Evolutionary conservation across 805 yeast genomes (phyloP).

Genomic region (Zygotorulaspora florentina): DNA sequence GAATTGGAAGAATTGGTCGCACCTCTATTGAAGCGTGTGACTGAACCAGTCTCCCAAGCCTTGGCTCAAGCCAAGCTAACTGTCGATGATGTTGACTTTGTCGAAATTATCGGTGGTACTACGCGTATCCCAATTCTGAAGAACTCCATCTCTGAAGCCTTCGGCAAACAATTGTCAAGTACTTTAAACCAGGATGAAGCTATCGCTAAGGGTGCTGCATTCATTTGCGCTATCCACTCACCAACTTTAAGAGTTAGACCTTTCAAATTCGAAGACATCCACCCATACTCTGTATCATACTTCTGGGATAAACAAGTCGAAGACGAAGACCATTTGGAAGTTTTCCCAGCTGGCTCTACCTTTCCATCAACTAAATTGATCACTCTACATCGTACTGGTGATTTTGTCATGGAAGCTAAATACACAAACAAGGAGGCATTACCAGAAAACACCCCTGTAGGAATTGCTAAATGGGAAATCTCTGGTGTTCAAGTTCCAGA

Average conservation of each 20-base stretch:
- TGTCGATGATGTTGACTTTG: conserved; percentile 73
- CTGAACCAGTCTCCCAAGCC: conserved; percentile 76
- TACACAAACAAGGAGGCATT: conserved; percentile 72
- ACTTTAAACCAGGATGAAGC: conserved; percentile 99
- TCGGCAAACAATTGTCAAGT: conserved; percentile 82
- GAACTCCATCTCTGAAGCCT: conserved; percentile 70
- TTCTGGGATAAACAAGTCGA: conserved; percentile 92
- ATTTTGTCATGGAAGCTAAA: conserved; percentile 79
- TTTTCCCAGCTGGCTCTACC: conserved; percentile 88
- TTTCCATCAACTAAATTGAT: conserved; percentile 96
- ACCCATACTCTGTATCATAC: conserved; percentile 89
- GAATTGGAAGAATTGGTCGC: conserved; percentile 85
- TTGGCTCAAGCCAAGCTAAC: conserved; percentile 72
- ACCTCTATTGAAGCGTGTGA: conserved; percentile 74
- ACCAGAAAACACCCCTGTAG: conserved; percentile 59
- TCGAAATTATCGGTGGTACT: conserved; percentile 97
- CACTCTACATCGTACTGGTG: conserved; percentile 86
- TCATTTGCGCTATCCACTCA: conserved; percentile 97
- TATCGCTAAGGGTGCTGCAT: conserved; percentile 98
- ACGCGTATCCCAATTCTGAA: conserved; percentile 95
- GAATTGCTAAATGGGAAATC: conserved; percentile 81
- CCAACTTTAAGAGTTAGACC: conserved; percentile 98
- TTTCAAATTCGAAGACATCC: conserved; percentile 94
- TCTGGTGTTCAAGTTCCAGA: conserved; percentile 77
- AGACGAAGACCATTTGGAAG: conserved; percentile 89